Base-by-base conservation (phyloP, 1,284 basidiomycete species). In the Ganoderma meredithae region DNA sequence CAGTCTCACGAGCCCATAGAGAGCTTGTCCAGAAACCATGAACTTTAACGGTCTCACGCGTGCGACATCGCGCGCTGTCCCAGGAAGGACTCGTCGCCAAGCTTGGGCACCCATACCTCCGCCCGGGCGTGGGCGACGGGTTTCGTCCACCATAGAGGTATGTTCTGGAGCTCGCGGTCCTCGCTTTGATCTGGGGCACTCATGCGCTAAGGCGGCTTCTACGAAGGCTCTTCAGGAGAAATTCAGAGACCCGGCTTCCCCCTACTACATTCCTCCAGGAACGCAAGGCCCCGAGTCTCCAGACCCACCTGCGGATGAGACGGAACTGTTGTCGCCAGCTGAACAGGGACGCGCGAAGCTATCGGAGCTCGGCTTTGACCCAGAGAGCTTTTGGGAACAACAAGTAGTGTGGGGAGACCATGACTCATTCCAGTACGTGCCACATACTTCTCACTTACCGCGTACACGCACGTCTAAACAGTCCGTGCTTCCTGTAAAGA, bases 331-430 rank as follows among this genome's bases (percentile, higher is more conserved):
- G 19, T 66, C 71, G 5, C 64, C 71, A 15, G 75, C 75, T 17
- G 78, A 80, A 40, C 80, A 83, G 60, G 90, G 85, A 0, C 79
- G 79, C 33, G 72, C 74, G 44, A 83, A 81, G 70, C 75, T 92
- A 25, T 72, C 77, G 0, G 81, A 81, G 33, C 79, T 83, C 9
- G 89, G 90, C 0, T 88, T 86, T 68, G 89, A 92, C 73, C 82
- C 85, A 5, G 72, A 76, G 44, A 90, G 88, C 22, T 88, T 93
- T 69, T 92, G 88, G 88, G 90, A 91, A 75, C 91, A 93, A 76
- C 81, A 79, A 22, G 85, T 94, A 15, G 87, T 85, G 0, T 93
- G 92, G 92, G 92, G 92, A 60, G 88, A 93, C 73, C 87, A 90
- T 49, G 92, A 94, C 75, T 81, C 91, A 0, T 92, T 93, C 75